Evolutionary conservation across 1,139 yeast species (phyloP).

Genomic region (Magnusiomyces ingens): DNA sequence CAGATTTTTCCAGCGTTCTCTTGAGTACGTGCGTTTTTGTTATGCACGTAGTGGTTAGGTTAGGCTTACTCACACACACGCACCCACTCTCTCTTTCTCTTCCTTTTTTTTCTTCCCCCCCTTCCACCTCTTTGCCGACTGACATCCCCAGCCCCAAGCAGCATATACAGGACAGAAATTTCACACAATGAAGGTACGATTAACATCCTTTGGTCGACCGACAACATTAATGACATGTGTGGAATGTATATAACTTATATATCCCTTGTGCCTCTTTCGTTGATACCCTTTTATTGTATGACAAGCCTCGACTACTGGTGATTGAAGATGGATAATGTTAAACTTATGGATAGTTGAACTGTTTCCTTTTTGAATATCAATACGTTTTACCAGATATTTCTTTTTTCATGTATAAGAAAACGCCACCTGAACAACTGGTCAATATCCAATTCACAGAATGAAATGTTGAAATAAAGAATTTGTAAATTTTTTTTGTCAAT

Average conservation of each 20-base stretch:
- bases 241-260: too few species aligned
- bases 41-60: too few species aligned
- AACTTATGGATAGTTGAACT: too few species aligned
- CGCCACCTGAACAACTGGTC: not conserved
- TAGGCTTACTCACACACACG: slow-evolving; percentile 3
- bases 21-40: not conserved
- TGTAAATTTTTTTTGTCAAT: not conserved
- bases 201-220: not conserved
- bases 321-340: too few species aligned
- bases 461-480: too few species aligned
- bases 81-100: slow-evolving; percentile 3
- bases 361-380: too few species aligned
- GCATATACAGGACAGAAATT: slow-evolving; percentile 12
- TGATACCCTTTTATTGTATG: too few species aligned
- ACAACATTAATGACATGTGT: not conserved
- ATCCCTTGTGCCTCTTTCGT: too few species aligned
- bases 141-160: slow-evolving; percentile 10
- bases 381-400: not conserved
- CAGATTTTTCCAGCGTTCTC: too few species aligned
- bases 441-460: too few species aligned
- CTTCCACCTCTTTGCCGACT: slow-evolving; percentile 11
- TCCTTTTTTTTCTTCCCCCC: slow-evolving; percentile 7
- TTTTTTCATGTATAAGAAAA: too few species aligned
- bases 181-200: slow-evolving; percentile 15
- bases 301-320: too few species aligned